phyloP scores from a whole-genome alignment of 2,329 filamentous ascomycete species.

The Fusarium nodosum region DNA sequence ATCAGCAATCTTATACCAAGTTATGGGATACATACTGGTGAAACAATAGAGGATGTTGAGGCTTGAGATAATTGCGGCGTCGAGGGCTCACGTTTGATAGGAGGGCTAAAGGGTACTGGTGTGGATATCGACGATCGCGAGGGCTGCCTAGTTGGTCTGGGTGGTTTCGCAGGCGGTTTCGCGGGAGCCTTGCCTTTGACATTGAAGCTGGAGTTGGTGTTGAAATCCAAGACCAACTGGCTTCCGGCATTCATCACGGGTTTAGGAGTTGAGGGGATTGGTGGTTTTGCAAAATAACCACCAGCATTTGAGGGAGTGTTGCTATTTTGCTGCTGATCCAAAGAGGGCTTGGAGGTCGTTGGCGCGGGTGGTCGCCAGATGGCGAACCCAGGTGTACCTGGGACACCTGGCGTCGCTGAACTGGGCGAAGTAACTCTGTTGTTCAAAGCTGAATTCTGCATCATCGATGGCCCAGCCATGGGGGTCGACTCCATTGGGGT shows the following conservation, averaged over 20 bases:
- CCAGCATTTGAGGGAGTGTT: slow-evolving; percentile 41
- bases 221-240: slow-evolving; percentile 57
- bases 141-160: slow-evolving; percentile 46
- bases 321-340: slow-evolving; percentile 43
- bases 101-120: slow-evolving; percentile 45
- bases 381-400: slow-evolving; percentile 56
- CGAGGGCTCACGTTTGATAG: slow-evolving; percentile 52
- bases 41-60: slow-evolving; percentile 44
- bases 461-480: slow-evolving; percentile 46
- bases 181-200: slow-evolving; percentile 54
- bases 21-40: slow-evolving; percentile 46
- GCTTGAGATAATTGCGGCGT: slow-evolving; percentile 49
- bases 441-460: slow-evolving; percentile 44
- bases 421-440: slow-evolving; percentile 40
- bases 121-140: slow-evolving; percentile 44
- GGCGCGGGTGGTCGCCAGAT: slow-evolving; percentile 56
- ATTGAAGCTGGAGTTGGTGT: slow-evolving; percentile 50
- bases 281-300: slow-evolving; percentile 55
- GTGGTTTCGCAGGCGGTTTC: slow-evolving; percentile 52
- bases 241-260: slow-evolving; percentile 53
- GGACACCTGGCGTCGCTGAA: slow-evolving; percentile 39
- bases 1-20: neutral
- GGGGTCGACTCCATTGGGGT: slow-evolving; percentile 47
- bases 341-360: slow-evolving; percentile 46
- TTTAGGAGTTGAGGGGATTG: slow-evolving; percentile 58